phyloP scores from a whole-genome alignment of 495 filamentous ascomycete genomes.

The Daldinia loculata region DNA sequence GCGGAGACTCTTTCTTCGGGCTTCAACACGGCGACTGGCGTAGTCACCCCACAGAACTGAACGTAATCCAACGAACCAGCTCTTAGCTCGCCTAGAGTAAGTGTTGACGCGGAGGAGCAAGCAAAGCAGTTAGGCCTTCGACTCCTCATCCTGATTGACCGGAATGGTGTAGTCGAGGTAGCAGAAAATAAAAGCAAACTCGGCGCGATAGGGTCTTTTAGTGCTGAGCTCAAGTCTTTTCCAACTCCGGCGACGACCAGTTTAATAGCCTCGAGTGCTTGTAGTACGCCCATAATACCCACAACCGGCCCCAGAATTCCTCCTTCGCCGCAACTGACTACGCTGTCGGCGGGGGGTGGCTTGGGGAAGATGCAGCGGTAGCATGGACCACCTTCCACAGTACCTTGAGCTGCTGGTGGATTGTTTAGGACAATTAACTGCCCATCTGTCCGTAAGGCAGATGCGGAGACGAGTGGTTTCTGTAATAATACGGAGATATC shows the following conservation, averaged over 20 bases:
- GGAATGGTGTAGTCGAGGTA: conserved; percentile 70
- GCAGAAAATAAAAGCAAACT: conserved; percentile 79
- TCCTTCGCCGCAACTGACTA: conserved; percentile 87
- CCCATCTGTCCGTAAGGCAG: conserved; percentile 84
- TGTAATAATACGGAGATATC: conserved; percentile 81
- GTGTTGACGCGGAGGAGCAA: conserved; percentile 69
- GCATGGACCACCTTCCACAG: conserved; percentile 70
- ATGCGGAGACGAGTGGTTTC: conserved; percentile 88
- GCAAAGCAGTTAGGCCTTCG: conserved; percentile 74
- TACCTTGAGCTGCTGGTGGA: conserved; percentile 60
- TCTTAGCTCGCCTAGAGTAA: conserved; percentile 68
- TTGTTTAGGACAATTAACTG: conserved; percentile 87
- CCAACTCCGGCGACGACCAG: conserved; percentile 62
- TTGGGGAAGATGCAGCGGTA: conserved; percentile 93
- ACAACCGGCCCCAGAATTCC: conserved; percentile 94
- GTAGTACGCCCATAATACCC: conserved; percentile 90
- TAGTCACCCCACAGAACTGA: conserved; percentile 74
- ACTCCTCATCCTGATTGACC: conserved; percentile 74
- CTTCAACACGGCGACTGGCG: conserved; percentile 60
- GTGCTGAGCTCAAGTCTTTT: conserved; percentile 1
- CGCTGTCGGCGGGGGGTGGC: conserved; percentile 80
- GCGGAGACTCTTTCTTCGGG: conserved; percentile 71
- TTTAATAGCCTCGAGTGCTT: conserved; percentile 90
- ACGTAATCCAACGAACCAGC: conserved; percentile 77
- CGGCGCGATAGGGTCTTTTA: conserved; percentile 48